Evolutionary conservation across 371 early-diverging fungal genomes (phyloP), one percentile per base, ranked within the genome.

Genomic region (Mucor ambiguus): DNA sequence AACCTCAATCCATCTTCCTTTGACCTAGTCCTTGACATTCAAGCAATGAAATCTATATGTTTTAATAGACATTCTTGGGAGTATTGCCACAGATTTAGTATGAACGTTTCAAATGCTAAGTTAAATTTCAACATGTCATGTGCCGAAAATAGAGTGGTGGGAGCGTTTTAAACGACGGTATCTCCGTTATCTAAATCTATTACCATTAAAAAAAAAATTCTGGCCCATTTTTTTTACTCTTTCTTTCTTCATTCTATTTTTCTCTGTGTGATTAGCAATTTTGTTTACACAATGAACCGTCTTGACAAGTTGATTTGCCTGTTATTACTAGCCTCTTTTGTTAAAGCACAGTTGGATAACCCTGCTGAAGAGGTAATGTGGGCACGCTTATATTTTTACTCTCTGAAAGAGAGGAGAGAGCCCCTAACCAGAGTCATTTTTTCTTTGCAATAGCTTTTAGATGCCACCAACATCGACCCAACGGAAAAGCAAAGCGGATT

Each of bases 291-390:
- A 24, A 62, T 62, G 63, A 62, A 38, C 41, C 43, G 61, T 28
- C 32, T 60, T 30, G n/a, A 52, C 35, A 62, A 62, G 63, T n/a
- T 62, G 35, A 52, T 62, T n/a, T 16, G 29, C 20, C 38, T 62
- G 35, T 14, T 12, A 37, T 29, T 20, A n/a, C 37, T 28, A 18
- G 63, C 41, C 6, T 38, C 32, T 35, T 22, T 67, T 12, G 66
- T 49, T 0, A 54, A 66, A 11, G 72, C 71, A 12, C 69, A 74
- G 44, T 26, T 52, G 33, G 69, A 71, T 32, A 61, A 71, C 55
- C 75, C 67, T 20, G 67, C 60, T 56, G 75, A 74, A 71, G 69
- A 74, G 63, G 75, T 74, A 74, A 35, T 12, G 37, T 35, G 3
- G n/a, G n/a, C n/a, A n/a, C n/a, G n/a, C n/a, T n/a, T n/a, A n/a